Evolutionary conservation across 257 asterid species (phyloP).

Genomic region (Lycium ferocissimum): DNA sequence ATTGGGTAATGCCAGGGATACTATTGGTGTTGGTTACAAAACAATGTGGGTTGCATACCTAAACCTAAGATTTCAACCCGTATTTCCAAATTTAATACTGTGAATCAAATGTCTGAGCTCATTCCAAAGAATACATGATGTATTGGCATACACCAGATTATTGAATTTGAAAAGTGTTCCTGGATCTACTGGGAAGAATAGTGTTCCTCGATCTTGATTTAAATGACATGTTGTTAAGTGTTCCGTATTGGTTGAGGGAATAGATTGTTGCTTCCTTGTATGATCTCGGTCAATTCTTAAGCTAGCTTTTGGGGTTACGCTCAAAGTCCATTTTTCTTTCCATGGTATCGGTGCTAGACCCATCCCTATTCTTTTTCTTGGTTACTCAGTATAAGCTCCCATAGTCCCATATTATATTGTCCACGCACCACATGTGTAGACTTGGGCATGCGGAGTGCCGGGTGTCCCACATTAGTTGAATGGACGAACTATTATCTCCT

Average conservation of each 20-base stretch:
- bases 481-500: neutral
- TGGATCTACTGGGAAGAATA: neutral
- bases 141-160: neutral
- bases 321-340: neutral
- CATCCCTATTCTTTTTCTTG: neutral
- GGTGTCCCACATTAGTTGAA: neutral
- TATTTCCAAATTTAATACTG: neutral
- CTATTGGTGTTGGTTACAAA: neutral
- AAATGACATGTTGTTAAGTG: neutral
- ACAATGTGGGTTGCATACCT: neutral
- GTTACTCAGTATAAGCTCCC: too few relatives aligned
- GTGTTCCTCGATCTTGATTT: neutral
- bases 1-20: neutral
- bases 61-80: neutral
- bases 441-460: neutral
- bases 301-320: neutral
- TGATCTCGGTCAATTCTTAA: neutral
- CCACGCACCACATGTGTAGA: neutral
- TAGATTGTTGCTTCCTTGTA: neutral
- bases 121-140: neutral
- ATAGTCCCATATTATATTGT: neutral
- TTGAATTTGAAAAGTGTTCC: neutral
- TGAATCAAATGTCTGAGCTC: neutral
- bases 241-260: neutral
- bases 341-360: neutral